Base-by-base conservation (phyloP, 345 rosid species). In the Eutrema heterophyllum region DNA sequence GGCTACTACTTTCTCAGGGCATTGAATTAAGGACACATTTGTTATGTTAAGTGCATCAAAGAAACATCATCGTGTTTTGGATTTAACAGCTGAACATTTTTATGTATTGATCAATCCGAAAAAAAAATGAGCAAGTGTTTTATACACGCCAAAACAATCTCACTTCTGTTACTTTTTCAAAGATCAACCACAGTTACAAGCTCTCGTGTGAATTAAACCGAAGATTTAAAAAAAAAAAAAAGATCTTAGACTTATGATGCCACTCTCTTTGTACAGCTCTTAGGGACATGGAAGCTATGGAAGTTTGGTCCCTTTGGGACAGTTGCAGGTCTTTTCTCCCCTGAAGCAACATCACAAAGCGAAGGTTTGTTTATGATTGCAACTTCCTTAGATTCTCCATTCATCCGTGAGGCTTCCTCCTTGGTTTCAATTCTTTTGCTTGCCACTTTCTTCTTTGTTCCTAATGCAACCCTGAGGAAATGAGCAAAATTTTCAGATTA, bases 221-320 rank as follows among this genome's bases (percentile, higher is more conserved):
- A 2, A 18, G 5, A 21, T 0, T 21, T 39, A 11, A 6, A 4
- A 8, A 10, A 43, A 41, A 2, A 2, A 30, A 30, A 30, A 1
- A 7, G 14, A 55, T 48, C 41, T 74, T 35, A 67, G 5, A 74
- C 62, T 39, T 68, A 43, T 8, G 46, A 65, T 38, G 80, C 73
- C 53, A 58, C 50, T 81, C 80, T 84, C 67, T 79, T 80, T 30
- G 82, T 81, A 83, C 94, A 89, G 86, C 87, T 87, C 82, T 85
- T 92, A 3, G 97, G 97, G 12, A 61, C 41, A 61, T 88, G 95
- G 54, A 88, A 67, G 9, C 57, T 64, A 67, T 82, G 93, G 67
- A 91, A 86, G 58, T 83, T 80, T 50, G 93, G 97, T 58, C 89
- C 91, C 65, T 79, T 89, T 50, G 89, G 86, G 0, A 71, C 68